Evolutionary conservation across 441 rosid species (phyloP).

Genomic region (Gossypium davidsonii): DNA sequence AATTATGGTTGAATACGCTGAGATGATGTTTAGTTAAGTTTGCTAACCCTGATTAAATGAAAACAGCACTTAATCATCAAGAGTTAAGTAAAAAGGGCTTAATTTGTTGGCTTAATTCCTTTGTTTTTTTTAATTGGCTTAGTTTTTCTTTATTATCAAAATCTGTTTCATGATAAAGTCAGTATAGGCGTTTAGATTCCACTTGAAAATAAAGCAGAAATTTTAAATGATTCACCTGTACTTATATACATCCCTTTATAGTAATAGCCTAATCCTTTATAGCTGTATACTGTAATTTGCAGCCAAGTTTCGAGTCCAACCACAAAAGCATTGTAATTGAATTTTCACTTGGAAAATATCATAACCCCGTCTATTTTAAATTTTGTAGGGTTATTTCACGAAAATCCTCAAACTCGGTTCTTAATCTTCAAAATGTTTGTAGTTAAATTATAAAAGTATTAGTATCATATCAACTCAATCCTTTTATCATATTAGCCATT

Average conservation of each 20-base stretch:
- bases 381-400: no score
- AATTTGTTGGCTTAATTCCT: not conserved
- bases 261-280: not conserved
- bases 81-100: not conserved
- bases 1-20: not conserved
- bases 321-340: no score
- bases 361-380: no score
- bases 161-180: not conserved
- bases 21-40: conserved; percentile 15
- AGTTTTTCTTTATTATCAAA: not conserved
- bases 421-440: no score
- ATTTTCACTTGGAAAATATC: no score
- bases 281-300: conserved; percentile 1
- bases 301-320: not conserved
- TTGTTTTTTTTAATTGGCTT: not conserved
- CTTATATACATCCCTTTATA: no score
- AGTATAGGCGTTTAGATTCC: not conserved
- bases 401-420: no score
- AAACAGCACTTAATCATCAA: not conserved
- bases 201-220: not conserved
- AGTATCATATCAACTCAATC: no score
- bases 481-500: no score
- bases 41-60: conserved; percentile 25
- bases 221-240: not conserved
- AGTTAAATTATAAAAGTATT: no score